Percentiles rank a stretch among this genome's conserved stretches.
Conservation (phyloP, 805 yeast genomes). For the Groenewaldozyma salmanticensis region DNA sequence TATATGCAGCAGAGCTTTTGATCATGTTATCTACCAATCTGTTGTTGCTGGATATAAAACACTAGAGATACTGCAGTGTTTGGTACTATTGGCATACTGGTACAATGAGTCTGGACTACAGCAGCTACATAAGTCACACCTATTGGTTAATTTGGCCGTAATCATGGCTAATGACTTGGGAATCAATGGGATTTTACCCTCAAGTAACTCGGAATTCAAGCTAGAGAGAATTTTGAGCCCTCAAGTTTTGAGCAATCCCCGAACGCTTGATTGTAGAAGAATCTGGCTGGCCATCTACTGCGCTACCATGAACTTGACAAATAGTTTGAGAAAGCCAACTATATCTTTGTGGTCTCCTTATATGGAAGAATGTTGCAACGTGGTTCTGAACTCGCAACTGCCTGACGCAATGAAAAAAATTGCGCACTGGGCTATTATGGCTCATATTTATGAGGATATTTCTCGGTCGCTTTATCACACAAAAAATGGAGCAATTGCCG, state of each 20-base stretch:
- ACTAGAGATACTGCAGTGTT: constrained; percentile 53
- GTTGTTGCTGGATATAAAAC: constrained; percentile 63
- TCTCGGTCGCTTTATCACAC: constrained; percentile 28
- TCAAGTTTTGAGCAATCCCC: constrained; percentile 31
- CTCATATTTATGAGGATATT: constrained; percentile 51
- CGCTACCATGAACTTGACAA: constrained; percentile 51
- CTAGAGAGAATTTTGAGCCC: constrained; percentile 27
- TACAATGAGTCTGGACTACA: constrained; percentile 77
- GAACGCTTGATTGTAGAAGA: constrained; percentile 38
- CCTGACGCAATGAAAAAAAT: constrained; percentile 32
- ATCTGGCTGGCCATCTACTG: constrained; percentile 52
- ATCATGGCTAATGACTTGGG: constrained; percentile 71
- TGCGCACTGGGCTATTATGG: constrained; percentile 50
- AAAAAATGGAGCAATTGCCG: constrained; percentile 33
- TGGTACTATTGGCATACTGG: constrained; percentile 61
- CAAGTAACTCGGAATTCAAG: constrained; percentile 11
- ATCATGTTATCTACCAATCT: constrained; percentile 38
- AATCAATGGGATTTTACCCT: constrained; percentile 39
- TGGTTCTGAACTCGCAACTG: constrained; percentile 27
- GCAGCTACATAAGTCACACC: constrained; percentile 58
- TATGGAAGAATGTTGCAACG: constrained; percentile 49
- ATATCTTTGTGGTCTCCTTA: constrained; percentile 39
- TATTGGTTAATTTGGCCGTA: constrained; percentile 55
- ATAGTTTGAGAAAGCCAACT: constrained; percentile 55
- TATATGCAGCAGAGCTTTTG: constrained; percentile 23